phyloP scores from a whole-genome alignment of 805 yeast species.

The Candida xyloterini region DNA sequence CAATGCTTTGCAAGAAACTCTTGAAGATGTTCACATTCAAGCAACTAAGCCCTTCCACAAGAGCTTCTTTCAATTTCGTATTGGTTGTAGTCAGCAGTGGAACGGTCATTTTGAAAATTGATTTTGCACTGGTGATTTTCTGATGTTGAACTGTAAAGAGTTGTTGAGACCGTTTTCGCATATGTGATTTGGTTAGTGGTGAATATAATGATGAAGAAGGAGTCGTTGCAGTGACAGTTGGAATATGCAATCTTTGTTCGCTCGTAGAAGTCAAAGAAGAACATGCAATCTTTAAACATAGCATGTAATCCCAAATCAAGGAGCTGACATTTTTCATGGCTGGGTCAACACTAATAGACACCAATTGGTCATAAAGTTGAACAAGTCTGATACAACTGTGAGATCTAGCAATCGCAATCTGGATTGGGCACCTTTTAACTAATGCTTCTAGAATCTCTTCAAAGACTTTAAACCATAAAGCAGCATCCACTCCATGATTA shows the following conservation, averaged over 20 bases:
- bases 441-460: conserved; percentile 71
- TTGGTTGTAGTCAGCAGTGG: conserved; percentile 76
- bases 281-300: conserved; percentile 87
- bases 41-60: conserved; percentile 85
- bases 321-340: conserved; percentile 24
- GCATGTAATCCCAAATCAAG: conserved; percentile 43
- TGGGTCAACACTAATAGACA: conserved; percentile 48
- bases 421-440: conserved; percentile 82
- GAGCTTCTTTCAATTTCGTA: conserved; percentile 72
- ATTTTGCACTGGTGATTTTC: conserved; percentile 86
- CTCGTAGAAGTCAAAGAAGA: conserved; percentile 85
- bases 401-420: conserved; percentile 89
- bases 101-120: conserved; percentile 81
- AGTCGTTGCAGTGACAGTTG: conserved; percentile 25
- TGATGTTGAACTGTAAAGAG: conserved; percentile 82
- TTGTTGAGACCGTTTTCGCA: conserved; percentile 75
- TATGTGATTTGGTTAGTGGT: conserved; percentile 54
- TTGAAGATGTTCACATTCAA: conserved; percentile 86
- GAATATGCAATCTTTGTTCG: conserved; percentile 76
- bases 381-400: conserved; percentile 86
- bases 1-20: conserved; percentile 74
- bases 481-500: conserved; percentile 92
- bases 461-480: conserved; percentile 90
- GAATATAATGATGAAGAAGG: conserved; percentile 32
- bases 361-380: conserved; percentile 72